phyloP scores from a whole-genome alignment of 768 basidiomycete genomes.

The Mycena leptocephala region DNA sequence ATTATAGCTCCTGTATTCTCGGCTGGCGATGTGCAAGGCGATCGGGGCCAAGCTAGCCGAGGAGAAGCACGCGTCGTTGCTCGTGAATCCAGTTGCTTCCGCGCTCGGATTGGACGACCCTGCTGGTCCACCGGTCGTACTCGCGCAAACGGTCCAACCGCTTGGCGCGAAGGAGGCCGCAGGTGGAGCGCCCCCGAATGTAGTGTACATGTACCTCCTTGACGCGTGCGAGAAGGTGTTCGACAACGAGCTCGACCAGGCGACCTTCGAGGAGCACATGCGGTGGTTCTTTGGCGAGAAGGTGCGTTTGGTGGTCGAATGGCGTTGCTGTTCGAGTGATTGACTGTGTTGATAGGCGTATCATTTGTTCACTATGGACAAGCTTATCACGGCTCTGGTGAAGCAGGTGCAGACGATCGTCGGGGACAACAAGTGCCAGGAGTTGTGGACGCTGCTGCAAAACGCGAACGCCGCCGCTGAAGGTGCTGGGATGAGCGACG shows the following conservation, averaged over 20 bases:
- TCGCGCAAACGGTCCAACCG: constrained; percentile 78
- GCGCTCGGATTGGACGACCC: constrained; percentile 91
- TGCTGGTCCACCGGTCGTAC: constrained; percentile 78
- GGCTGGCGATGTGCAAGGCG: constrained; percentile 89
- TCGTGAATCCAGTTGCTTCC: constrained; percentile 87
- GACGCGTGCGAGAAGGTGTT: constrained; percentile 95
- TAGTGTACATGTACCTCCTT: constrained; percentile 91
- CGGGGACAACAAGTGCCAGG: constrained; percentile 89
- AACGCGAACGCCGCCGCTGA: constrained; percentile 66
- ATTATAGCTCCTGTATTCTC: constrained; percentile 87
- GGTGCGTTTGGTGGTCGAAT: constrained; percentile 61
- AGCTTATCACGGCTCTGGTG: constrained; percentile 88
- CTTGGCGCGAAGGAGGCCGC: constrained; percentile 65
- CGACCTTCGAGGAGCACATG: constrained; percentile 96
- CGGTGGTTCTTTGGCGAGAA: constrained; percentile 94
- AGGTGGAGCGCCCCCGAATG: constrained; percentile 63
- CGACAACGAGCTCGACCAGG: constrained; percentile 92
- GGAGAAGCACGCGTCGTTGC: constrained; percentile 75
- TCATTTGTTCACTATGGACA: constrained; percentile 94
- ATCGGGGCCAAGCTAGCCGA: constrained; percentile 81
- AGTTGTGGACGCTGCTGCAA: constrained; percentile 85
- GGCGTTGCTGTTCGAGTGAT: constrained; percentile 15
- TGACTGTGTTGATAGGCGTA: constrained; percentile 78
- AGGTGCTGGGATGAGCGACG: constrained; percentile 62
- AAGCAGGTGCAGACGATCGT: constrained; percentile 95